phyloP scores from a whole-genome alignment of 768 basidiomycete species.

The Termitomyces sp. region DNA sequence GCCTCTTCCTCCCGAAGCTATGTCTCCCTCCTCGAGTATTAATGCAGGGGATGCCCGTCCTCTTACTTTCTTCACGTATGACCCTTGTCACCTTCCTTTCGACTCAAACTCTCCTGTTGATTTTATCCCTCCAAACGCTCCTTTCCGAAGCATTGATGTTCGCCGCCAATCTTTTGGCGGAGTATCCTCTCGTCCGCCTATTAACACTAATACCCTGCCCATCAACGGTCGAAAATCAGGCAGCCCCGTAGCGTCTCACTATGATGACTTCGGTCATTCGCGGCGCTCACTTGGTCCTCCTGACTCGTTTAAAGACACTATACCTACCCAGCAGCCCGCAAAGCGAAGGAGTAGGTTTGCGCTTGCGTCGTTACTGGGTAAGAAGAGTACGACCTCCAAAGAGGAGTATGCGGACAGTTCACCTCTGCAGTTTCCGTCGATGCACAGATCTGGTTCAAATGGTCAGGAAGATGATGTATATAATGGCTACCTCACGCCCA shows the following conservation, averaged over 20 bases:
- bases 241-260: constrained; percentile 38
- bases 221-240: constrained; percentile 22
- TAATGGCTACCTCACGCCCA: constrained; percentile 44
- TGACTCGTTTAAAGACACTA: constrained; percentile 28
- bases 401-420: constrained; percentile 29
- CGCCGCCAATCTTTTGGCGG: constrained; percentile 80
- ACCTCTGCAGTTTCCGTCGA: constrained; percentile 43
- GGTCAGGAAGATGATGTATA: constrained; percentile 43
- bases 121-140: constrained; percentile 57
- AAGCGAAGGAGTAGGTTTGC: constrained; percentile 78
- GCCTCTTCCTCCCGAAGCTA: constrained; percentile 58
- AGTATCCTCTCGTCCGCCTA: constrained; percentile 49
- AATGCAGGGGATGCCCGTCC: constrained; percentile 45
- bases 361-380: constrained; percentile 62
- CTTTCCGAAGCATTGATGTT: constrained; percentile 52
- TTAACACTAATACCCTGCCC: constrained; percentile 49
- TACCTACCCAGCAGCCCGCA: constrained; percentile 20
- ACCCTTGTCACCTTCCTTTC: constrained; percentile 46
- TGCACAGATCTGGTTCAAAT: constrained; percentile 40
- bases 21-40: constrained; percentile 30
- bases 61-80: constrained; percentile 60
- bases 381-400: constrained; percentile 31
- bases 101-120: constrained; percentile 40
- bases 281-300: constrained; percentile 50
- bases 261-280: constrained; percentile 73